phyloP scores from a whole-genome alignment of 495 filamentous ascomycete genomes.

The Daldinia vernicosa region DNA sequence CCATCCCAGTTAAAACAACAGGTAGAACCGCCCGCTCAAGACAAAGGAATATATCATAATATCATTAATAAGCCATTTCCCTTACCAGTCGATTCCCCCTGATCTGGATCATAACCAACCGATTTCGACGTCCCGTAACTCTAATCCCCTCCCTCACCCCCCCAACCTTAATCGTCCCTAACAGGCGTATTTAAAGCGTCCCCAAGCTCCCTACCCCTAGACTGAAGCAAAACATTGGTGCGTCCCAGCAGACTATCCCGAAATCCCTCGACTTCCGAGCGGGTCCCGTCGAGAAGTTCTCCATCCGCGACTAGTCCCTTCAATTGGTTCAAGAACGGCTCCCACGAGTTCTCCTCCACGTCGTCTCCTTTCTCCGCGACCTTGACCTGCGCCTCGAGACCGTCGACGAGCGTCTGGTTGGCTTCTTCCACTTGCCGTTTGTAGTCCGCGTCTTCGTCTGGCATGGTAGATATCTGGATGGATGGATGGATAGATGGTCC shows the following conservation, averaged over 20 bases:
- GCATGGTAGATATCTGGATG: slow-evolving; percentile 8
- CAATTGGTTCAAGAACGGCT: slow-evolving; percentile 23
- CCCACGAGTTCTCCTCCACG: slow-evolving; percentile 16
- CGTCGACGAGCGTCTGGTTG: slow-evolving; percentile 22
- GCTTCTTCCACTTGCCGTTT: slow-evolving; percentile 14
- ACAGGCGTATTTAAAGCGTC: slow-evolving; percentile 9
- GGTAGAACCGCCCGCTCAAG: too few relatives aligned
- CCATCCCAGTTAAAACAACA: neutral
- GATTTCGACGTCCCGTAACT: neutral
- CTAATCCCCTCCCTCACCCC: neutral
- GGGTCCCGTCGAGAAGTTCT: slow-evolving; percentile 11
- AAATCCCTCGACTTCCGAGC: slow-evolving; percentile 5
- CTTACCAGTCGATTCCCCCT: neutral
- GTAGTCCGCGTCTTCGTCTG: slow-evolving; percentile 15
- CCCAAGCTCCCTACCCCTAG: slow-evolving; percentile 4
- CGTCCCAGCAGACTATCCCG: slow-evolving; percentile 7
- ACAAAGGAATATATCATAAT: neutral
- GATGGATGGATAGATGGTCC: too few relatives aligned
- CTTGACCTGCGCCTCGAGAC: slow-evolving; percentile 14
- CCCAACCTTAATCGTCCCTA: slow-evolving; percentile 1
- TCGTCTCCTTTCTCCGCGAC: slow-evolving; percentile 12
- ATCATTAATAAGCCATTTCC: neutral
- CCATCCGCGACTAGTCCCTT: slow-evolving; percentile 7
- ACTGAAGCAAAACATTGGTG: slow-evolving; percentile 2
- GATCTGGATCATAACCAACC: neutral